These are phyloP conservation scores for Haplosporangium sp. DNA, from an alignment of 371 early-diverging fungal genomes.

Conservation along the genomic window DNA sequence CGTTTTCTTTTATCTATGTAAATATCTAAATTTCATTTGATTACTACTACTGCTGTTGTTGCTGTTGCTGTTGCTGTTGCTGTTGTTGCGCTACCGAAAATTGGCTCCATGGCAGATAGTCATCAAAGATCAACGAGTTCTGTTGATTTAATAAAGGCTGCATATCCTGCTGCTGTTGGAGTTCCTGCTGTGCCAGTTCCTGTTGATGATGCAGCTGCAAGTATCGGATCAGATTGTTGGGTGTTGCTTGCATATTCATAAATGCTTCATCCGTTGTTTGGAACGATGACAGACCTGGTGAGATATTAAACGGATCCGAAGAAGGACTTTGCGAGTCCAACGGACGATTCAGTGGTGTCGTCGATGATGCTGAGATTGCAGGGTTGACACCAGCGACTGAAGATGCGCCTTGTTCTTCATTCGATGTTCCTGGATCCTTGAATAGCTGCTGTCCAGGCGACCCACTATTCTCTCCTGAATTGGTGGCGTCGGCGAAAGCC, in stretches of 20 bases:
- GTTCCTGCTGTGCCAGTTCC: slow-evolving; percentile 32
- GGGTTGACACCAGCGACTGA: slow-evolving; percentile 1
- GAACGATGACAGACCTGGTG: slow-evolving; percentile 21
- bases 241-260: slow-evolving; percentile 23
- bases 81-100: slow-evolving; percentile 19
- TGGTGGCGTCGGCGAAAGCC: slow-evolving; percentile 1
- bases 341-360: slow-evolving; percentile 13
- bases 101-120: slow-evolving; percentile 34
- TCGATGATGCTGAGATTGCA: slow-evolving; percentile 16
- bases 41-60: slow-evolving; percentile 7
- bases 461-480: background rate
- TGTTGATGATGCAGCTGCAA: slow-evolving; percentile 50
- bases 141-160: slow-evolving; percentile 45
- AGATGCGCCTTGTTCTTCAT: slow-evolving; percentile 5
- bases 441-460: background rate
- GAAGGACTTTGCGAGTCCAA: slow-evolving; percentile 20
- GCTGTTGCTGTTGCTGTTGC: slow-evolving; percentile 27
- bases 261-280: slow-evolving; percentile 38
- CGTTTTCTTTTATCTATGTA: too few species aligned
- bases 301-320: slow-evolving; percentile 32
- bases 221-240: slow-evolving; percentile 45
- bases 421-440: background rate
- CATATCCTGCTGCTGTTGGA: slow-evolving; percentile 40
- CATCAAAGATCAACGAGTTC: slow-evolving; percentile 46
- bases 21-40: too few species aligned